Conservation (phyloP, 2,329 filamentous ascomycete genomes). For the Decorospora gaudefroyi region DNA sequence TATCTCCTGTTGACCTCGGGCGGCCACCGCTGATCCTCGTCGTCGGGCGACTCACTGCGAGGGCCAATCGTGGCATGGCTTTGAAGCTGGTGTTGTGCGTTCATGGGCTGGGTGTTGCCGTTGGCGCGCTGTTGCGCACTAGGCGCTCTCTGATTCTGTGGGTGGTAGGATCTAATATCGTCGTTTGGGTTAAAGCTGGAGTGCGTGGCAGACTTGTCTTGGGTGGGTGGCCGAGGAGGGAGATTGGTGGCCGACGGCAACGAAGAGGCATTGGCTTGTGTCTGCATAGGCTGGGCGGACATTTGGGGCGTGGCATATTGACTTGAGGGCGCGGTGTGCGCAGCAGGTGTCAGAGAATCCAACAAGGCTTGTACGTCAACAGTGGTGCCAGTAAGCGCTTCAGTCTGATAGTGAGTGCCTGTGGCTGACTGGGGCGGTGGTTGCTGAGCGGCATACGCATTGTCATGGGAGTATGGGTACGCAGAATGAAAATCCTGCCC, state of each 20-base stretch:
- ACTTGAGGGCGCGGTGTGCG: constrained; percentile 35
- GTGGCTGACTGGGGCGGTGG: constrained; percentile 37
- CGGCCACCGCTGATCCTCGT: constrained; percentile 58
- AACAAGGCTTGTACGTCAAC: constrained; percentile 55
- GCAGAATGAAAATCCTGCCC: constrained; percentile 37
- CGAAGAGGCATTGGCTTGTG: constrained; percentile 44
- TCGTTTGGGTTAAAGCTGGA: constrained; percentile 55
- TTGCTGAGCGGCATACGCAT: constrained; percentile 40
- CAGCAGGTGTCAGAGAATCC: constrained; percentile 49
- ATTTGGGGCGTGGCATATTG: constrained; percentile 44
- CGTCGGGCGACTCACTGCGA: constrained; percentile 42
- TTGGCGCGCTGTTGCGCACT: constrained; percentile 37
- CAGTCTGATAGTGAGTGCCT: constrained; percentile 35
- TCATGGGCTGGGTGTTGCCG: constrained; percentile 35
- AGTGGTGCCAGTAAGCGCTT: constrained; percentile 36
- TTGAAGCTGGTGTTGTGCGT: constrained; percentile 27
- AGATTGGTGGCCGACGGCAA: constrained; percentile 50
- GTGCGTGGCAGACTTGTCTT: constrained; percentile 55
- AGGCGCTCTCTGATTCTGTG: constrained; percentile 50
- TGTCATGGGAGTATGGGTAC: constrained; percentile 44
- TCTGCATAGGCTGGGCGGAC: constrained; percentile 36
- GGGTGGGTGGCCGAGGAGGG: constrained; percentile 55
- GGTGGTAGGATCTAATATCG: constrained; percentile 57
- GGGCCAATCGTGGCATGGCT: constrained; percentile 38
- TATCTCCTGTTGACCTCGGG: constrained; percentile 68